Base-by-base conservation (phyloP, 441 rosid genomes). In the Croton setiger region DNA sequence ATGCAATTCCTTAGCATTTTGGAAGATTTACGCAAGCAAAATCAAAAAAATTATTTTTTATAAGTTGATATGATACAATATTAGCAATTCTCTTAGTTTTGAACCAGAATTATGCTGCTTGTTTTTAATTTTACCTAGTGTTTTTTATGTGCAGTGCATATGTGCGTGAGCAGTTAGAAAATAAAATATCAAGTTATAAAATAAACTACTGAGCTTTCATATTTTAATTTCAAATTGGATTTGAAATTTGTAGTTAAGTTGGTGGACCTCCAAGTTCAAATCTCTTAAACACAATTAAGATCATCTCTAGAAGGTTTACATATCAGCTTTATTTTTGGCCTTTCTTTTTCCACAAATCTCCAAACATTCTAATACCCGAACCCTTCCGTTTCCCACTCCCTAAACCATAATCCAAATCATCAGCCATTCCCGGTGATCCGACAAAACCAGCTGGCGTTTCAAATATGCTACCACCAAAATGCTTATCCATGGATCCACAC, bases 291-390 rank as follows among this genome's bases (percentile, higher is more conserved):
- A 39, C 1, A 39, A 39, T 39, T 4, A 39, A 5, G 43, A 39
- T 0, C 7, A 39, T 39, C 43, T 39, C 43, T 39, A 39, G 43
- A 39, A 39, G 43, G 43, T 1, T 39, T 39, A 39, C 43, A 39
- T 27, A 33, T 65, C 47, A 35, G 18, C 52, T 33, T 7, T 81
- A 91, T 76, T 91, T 91, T 63, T 88, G 92, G 64, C 86, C 81
- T 74, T 80, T 93, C 86, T 78, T 93, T 76, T 75, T 93, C 98
- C 98, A 93, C 74, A 93, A 66, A 62, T 93, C 98, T 23, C 98
- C 97, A 36, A 93, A 84, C 92, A 81, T 86, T 73, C 79, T 91
- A 49, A 88, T 91, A 58, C 96, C 94, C 2, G 94, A 86, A 43
- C 88, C 82, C 79, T 86, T 93, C 27, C 93, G 78, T 78, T 86